A percentile compares a stretch with the other conserved stretches of the same genome.
Evolutionary conservation across 805 yeast species (phyloP).

Genomic region (Pichia paraexigua): DNA sequence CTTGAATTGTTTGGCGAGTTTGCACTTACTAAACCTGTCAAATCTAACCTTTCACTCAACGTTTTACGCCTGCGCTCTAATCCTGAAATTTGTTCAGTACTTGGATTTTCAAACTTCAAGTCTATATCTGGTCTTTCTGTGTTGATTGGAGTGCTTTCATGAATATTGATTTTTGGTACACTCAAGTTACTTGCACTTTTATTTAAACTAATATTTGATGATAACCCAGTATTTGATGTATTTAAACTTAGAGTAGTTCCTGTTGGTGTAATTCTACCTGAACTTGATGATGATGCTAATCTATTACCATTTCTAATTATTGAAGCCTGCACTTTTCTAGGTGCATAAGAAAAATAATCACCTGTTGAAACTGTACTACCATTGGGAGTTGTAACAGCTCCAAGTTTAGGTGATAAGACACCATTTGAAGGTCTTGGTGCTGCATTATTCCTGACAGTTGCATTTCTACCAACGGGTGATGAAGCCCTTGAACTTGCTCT

Average conservation of each 20-base stretch:
- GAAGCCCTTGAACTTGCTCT: slow-evolving; percentile 11
- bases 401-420: slow-evolving; percentile 3
- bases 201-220: neutral
- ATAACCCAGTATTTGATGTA: neutral
- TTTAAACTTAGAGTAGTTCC: neutral
- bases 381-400: slow-evolving; percentile 5
- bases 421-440: neutral
- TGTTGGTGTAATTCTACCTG: neutral
- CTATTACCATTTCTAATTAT: slow-evolving; percentile 10
- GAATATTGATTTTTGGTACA: slow-evolving; percentile 5
- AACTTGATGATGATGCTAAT: slow-evolving; percentile 4
- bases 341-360: slow-evolving; percentile 13
- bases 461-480: slow-evolving; percentile 5
- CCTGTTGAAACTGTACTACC: neutral
- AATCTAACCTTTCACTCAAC: slow-evolving; percentile 10
- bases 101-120: neutral
- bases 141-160: slow-evolving; percentile 26
- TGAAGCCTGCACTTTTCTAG: slow-evolving; percentile 10
- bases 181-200: neutral
- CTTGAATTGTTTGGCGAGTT: neutral
- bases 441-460: neutral
- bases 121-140: slow-evolving; percentile 1
- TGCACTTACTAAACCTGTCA: slow-evolving; percentile 1
- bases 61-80: slow-evolving; percentile 11
- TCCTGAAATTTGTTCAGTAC: neutral